phyloP scores from a whole-genome alignment of 1,139 yeast species.

The Candida dubliniensis region DNA sequence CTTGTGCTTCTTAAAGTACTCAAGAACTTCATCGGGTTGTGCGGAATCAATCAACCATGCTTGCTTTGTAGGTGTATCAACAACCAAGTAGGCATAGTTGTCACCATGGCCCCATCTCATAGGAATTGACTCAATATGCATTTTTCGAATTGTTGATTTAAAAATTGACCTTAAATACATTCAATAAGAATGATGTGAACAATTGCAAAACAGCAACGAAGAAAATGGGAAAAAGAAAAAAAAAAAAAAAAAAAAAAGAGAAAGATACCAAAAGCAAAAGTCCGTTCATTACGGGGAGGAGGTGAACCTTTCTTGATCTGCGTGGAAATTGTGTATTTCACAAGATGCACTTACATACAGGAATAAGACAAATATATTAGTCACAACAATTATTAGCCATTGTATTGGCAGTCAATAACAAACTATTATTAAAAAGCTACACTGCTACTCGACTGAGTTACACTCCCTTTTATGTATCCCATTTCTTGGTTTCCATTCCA shows the following conservation, averaged over 20 bases:
- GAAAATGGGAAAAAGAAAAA: neutral
- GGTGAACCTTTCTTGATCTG: too few species aligned
- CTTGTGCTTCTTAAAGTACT: constrained; percentile 25
- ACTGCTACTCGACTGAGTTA: neutral
- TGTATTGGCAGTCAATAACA: too few species aligned
- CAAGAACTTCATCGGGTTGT: constrained; percentile 59
- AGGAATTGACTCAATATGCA: constrained; percentile 81
- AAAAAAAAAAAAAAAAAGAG: too few species aligned
- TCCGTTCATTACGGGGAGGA: too few species aligned
- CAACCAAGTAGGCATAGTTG: constrained; percentile 79
- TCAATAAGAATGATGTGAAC: neutral
- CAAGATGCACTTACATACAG: neutral
- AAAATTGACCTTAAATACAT: constrained; percentile 7
- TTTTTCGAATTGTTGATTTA: constrained; percentile 36
- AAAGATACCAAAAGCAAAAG: too few species aligned
- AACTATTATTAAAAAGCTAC: too few species aligned
- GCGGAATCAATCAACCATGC: constrained; percentile 95
- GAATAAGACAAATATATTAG: neutral
- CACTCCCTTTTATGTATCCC: constrained; percentile 26
- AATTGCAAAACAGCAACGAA: neutral
- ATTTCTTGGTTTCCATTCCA: constrained; percentile 53
- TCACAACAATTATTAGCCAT: neutral
- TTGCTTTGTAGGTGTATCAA: constrained; percentile 63
- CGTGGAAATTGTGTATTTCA: neutral
- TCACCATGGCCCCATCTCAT: constrained; percentile 97